Evolutionary conservation across 352 stramenopile genomes (phyloP).

Genomic region (Albugo laibachii): DNA sequence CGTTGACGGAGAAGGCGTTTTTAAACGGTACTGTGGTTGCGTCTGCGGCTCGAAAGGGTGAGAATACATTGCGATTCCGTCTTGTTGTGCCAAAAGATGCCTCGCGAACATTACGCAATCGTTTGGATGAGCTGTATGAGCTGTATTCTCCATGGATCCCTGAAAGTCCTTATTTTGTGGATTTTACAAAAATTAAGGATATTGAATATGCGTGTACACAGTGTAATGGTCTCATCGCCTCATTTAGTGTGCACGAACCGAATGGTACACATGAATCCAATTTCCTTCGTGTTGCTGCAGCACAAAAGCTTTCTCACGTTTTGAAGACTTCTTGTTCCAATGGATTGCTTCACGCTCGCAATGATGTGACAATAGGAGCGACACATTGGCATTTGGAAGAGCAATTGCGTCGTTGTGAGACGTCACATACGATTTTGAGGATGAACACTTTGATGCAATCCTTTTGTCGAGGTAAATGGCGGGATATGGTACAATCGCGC

Average conservation of each 20-base stretch:
- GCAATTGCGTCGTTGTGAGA: conserved; percentile 7
- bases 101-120: no score
- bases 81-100: no score
- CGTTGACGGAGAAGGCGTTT: no score
- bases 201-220: conserved; percentile 16
- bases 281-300: conserved; percentile 3
- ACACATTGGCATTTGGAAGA: conserved; percentile 28
- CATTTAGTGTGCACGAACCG: conserved; percentile 5
- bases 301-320: conserved; percentile 5
- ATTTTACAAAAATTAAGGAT: conserved; percentile 22
- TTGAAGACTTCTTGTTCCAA: conserved; percentile 36
- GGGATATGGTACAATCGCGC: conserved; percentile 37
- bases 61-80: no score
- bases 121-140: no score
- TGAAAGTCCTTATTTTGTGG: conserved; percentile 12
- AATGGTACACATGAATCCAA: conserved; percentile 1
- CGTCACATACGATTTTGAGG: conserved; percentile 13
- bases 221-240: conserved; percentile 27
- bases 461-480: conserved; percentile 24
- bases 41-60: no score
- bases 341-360: conserved; percentile 16
- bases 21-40: no score
- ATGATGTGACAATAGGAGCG: conserved; percentile 14
- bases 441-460: conserved; percentile 32
- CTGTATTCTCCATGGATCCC: no score